These are phyloP conservation scores for Geoglossum cookeanum DNA, from an alignment of 2,329 filamentous ascomycete species.

Conservation along the genomic window DNA sequence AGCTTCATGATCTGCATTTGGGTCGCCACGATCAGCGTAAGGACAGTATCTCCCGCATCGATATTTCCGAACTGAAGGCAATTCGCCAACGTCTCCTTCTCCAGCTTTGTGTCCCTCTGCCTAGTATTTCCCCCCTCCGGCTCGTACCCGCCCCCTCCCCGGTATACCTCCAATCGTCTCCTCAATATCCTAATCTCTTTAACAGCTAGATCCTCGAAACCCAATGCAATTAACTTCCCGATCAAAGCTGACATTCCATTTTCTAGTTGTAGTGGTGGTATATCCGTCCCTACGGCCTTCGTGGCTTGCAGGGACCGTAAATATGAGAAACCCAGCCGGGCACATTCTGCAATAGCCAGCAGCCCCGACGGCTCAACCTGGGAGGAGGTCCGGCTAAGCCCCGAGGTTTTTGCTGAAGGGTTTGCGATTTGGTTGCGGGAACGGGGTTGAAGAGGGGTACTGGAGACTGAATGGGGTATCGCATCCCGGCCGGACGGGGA, in stretches of 20 bases:
- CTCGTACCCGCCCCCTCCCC: slow-evolving; percentile 12
- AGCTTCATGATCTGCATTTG: slow-evolving; percentile 48
- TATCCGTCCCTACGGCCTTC: slow-evolving; percentile 30
- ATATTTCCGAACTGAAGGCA: slow-evolving; percentile 41
- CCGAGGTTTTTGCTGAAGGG: slow-evolving; percentile 25
- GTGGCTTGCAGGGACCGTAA: slow-evolving; percentile 37
- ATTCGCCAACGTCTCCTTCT: slow-evolving; percentile 32
- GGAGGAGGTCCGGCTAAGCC: slow-evolving; percentile 18
- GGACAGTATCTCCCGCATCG: slow-evolving; percentile 24
- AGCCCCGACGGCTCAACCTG: slow-evolving; percentile 23
- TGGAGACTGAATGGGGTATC: slow-evolving; percentile 35
- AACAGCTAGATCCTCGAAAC: slow-evolving; percentile 45
- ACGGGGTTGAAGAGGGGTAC: slow-evolving; percentile 42
- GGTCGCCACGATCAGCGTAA: slow-evolving; percentile 38
- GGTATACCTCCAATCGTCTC: slow-evolving; percentile 32
- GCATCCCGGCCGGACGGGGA: slow-evolving; percentile 19
- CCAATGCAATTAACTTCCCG: slow-evolving; percentile 43
- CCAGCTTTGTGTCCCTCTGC: slow-evolving; percentile 16
- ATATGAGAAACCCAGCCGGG: slow-evolving; percentile 45
- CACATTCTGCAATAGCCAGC: slow-evolving; percentile 46
- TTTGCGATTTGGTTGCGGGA: slow-evolving; percentile 41
- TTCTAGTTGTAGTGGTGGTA: slow-evolving; percentile 50
- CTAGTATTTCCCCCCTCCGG: slow-evolving; percentile 17
- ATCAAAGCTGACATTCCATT: slow-evolving; percentile 52
- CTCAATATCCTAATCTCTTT: slow-evolving; percentile 52